Base-by-base conservation (phyloP, 2,329 filamentous ascomycete species). In the Exophiala mesophila region DNA sequence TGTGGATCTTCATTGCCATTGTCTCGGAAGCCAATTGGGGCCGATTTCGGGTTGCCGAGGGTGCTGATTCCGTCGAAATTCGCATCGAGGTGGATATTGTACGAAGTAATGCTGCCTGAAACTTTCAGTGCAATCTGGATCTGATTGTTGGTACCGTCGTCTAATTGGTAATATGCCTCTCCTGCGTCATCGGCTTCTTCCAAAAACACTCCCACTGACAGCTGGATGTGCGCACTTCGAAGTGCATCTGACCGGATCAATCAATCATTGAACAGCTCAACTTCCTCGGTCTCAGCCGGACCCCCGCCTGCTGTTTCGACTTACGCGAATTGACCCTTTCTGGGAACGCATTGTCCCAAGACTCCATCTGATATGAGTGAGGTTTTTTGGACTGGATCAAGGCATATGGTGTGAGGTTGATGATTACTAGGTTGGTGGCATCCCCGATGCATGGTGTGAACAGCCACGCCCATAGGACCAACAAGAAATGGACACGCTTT, bases 51-150 rank as follows among this genome's bases (percentile, higher is more conserved):
- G 24, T 45, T 45, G 30, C 35, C 31, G 16, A n/a, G 7, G 2
- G 37, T 45, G 12, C 32, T 58, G 5, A 57, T 55, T 9, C 55
- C 54, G 37, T 66, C 56, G 13, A 45, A 32, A 16, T 21, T 20
- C 4, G 43, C 43, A 10, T 31, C 4, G 21, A 45, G 28, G 8
- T 9, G 8, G 24, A 30, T 18, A 4, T 34, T n/a, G 16, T 34
- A 34, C 13, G 12, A 6, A 17, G 17, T 9, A 34, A 17, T 12
- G 12, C 20, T 19, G n/a, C 32, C 32, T 18, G 8, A 15, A 7
- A 34, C 16, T 18, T 34, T 17, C 15, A 34, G 32, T 9, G 32
- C 32, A 6, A 34, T 13, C 32, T 18, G 13, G 20, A 34, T 34
- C 7, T 10, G 10, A 34, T 34, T 34, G 6, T 34, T 19, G 4